These are phyloP conservation scores for Vishniacozyma victoriae DNA, from an alignment of 768 basidiomycete genomes.

Conservation along the genomic window DNA sequence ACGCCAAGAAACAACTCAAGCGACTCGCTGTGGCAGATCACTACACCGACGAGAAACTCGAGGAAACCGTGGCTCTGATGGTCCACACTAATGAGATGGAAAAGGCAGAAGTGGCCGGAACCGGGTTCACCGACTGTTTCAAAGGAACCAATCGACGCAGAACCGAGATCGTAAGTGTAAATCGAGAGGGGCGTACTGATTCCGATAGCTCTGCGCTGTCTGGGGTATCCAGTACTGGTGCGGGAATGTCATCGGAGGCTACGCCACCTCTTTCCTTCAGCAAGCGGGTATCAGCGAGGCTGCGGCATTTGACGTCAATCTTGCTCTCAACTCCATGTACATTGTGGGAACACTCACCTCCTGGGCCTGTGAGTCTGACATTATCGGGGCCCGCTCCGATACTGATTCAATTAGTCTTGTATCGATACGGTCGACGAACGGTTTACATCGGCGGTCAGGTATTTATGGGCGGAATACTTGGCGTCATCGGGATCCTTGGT, in stretches of 20 bases:
- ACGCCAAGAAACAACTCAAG: constrained; percentile 35
- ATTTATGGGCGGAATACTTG: constrained; percentile 5
- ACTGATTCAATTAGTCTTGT: constrained; percentile 2
- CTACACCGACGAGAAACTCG: constrained; percentile 17
- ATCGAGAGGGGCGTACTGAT: neutral
- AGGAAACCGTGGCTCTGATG: constrained; percentile 29
- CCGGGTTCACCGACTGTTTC: constrained; percentile 24
- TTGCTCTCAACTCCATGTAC: constrained; percentile 24
- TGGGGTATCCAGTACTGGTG: constrained; percentile 22
- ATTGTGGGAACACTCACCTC: constrained; percentile 13
- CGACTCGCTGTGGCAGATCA: constrained; percentile 17
- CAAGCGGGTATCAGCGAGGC: constrained; percentile 18
- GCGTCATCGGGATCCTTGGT: constrained; percentile 28
- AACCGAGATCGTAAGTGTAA: constrained; percentile 33
- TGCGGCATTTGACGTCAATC: constrained; percentile 23
- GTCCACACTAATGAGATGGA: constrained; percentile 35
- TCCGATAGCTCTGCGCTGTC: constrained; percentile 15
- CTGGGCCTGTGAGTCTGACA: neutral
- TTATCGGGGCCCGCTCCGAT: constrained; percentile 13
- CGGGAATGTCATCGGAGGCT: constrained; percentile 26
- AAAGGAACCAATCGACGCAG: constrained; percentile 28
- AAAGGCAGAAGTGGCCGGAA: constrained; percentile 12
- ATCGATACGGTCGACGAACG: constrained; percentile 20
- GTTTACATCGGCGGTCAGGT: constrained; percentile 25
- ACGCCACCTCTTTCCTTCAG: constrained; percentile 19